A percentile compares a stretch with the other conserved stretches of the same genome.
phyloP scores from a whole-genome alignment of 345 rosid species.

The Salix brachista region DNA sequence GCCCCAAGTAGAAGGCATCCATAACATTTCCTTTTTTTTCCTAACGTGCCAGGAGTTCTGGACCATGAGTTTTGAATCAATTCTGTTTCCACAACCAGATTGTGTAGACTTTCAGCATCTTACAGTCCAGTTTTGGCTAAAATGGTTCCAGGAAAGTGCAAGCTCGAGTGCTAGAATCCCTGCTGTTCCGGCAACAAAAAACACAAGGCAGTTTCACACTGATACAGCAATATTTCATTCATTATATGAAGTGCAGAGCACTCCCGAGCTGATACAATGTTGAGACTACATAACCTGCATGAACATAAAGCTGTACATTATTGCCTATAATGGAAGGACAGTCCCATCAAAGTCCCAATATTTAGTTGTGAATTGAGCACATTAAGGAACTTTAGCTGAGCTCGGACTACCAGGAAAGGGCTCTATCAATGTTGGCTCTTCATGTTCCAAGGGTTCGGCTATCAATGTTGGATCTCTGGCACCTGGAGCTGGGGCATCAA shows the following conservation, averaged over 20 bases:
- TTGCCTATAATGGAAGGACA: background rate
- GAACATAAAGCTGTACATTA: background rate
- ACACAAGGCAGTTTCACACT: background rate
- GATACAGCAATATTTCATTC: background rate
- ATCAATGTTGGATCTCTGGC: too few relatives aligned
- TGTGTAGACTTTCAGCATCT: background rate
- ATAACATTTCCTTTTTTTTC: background rate
- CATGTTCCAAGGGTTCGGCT: background rate
- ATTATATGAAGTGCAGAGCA: background rate
- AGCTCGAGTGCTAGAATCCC: background rate
- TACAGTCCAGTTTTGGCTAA: background rate
- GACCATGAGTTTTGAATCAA: background rate
- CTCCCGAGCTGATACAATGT: background rate
- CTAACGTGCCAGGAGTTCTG: background rate
- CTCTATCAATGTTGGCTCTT: constrained; percentile 4
- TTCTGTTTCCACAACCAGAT: background rate
- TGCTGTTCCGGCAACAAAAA: background rate
- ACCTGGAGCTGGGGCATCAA: too few relatives aligned
- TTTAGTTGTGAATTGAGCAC: background rate
- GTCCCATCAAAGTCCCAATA: background rate
- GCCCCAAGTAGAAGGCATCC: too few relatives aligned
- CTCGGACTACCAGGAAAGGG: background rate
- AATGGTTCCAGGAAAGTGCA: background rate
- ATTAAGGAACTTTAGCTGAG: background rate
- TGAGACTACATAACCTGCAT: background rate